A percentile compares a stretch with the other conserved stretches of the same genome.
phyloP scores from a whole-genome alignment of 441 rosid genomes.

The Melianthus villosus region DNA sequence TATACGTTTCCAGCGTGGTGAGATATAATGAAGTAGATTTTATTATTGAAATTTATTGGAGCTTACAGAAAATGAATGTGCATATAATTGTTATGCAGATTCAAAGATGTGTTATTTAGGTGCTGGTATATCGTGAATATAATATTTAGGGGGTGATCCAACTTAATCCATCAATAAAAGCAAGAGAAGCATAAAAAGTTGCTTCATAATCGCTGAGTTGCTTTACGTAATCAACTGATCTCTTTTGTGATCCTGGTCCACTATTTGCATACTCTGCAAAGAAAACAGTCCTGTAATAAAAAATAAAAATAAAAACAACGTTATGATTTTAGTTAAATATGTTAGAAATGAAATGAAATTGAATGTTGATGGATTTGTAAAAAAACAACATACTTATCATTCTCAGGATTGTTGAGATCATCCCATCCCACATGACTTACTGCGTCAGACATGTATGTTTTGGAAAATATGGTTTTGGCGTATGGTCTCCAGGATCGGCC shows the following conservation, averaged over 20 bases:
- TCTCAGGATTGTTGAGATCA: constrained; percentile 42
- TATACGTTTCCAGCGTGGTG: too few species aligned
- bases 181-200: too few species aligned
- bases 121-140: too few species aligned
- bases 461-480: constrained; percentile 50
- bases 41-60: too few species aligned
- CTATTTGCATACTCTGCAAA: constrained; percentile 50
- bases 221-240: too few species aligned
- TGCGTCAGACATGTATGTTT: constrained; percentile 42
- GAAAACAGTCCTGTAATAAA: constrained; percentile 32
- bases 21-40: too few species aligned
- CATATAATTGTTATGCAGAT: too few species aligned
- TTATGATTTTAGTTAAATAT: neutral
- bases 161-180: too few species aligned
- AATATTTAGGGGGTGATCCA: too few species aligned
- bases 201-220: too few species aligned
- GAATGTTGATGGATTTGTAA: neutral
- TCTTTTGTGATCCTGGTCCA: constrained; percentile 56
- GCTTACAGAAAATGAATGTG: too few species aligned
- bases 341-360: neutral
- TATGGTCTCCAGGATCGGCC: constrained; percentile 74
- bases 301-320: neutral
- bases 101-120: too few species aligned
- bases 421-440: constrained; percentile 59
- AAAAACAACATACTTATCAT: constrained; percentile 36